Evolutionary conservation across 306 rosid species (phyloP).

Genomic region (Benincasa hispida): DNA sequence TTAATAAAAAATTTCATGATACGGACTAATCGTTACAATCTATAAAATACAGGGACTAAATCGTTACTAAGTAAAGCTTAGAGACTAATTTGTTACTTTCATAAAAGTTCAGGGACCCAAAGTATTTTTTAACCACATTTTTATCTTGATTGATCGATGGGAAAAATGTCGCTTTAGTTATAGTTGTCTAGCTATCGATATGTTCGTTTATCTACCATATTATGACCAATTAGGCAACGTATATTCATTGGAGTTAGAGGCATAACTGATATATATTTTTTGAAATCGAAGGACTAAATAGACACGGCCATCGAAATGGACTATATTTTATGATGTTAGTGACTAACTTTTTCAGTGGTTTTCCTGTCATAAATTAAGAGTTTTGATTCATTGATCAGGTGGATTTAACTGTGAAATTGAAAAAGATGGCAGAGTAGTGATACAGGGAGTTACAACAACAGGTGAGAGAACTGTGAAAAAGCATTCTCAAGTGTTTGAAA

Average conservation of each 20-base stretch:
- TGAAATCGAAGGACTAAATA: not conserved
- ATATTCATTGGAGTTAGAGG: not conserved
- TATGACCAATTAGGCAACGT: not conserved
- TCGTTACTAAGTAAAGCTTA: no score
- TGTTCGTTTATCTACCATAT: not conserved
- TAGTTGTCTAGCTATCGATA: not conserved
- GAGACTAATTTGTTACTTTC: no score
- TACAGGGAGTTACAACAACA: slow-evolving; percentile 50
- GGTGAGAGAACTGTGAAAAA: slow-evolving; percentile 55
- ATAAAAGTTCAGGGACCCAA: no score
- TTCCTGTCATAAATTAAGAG: not conserved
- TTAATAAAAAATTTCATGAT: no score
- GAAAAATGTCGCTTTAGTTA: not conserved
- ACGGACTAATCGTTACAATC: no score
- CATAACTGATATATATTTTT: not conserved
- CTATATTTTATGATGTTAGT: not conserved
- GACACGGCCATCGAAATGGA: not conserved
- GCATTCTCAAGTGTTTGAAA: slow-evolving; percentile 56
- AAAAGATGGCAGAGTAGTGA: slow-evolving; percentile 41
- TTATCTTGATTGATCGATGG: not conserved
- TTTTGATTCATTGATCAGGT: slow-evolving; percentile 28
- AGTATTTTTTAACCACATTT: no score
- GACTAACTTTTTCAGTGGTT: not conserved
- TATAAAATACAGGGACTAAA: no score
- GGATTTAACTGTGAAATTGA: slow-evolving; percentile 59